Base-by-base conservation (phyloP, 495 filamentous ascomycete species). In the Xylaria grammica region DNA sequence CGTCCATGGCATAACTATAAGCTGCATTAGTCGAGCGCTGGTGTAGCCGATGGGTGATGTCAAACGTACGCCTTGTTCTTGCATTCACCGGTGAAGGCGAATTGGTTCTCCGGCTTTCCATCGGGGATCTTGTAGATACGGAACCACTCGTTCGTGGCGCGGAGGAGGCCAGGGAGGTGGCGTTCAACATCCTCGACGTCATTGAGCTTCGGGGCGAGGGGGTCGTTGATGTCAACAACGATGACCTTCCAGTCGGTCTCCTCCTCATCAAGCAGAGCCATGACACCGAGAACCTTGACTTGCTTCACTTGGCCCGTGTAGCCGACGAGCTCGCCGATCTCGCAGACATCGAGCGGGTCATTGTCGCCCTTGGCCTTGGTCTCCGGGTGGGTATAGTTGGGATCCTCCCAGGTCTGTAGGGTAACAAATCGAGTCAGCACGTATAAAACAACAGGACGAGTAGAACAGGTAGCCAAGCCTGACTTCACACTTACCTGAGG, bases 181-280 rank as follows among this genome's bases (percentile, higher is more conserved):
- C 94, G 89, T 86, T 98, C 96, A 62, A 99, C 94, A 79, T 99
- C 96, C 86, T 98, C 96, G 71, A 99, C 90, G 79, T 98, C 94
- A 81, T 99, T 93, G 71, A 99, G 92, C 86, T 97, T 97, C 66
- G 91, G 78, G 54, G 96, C 96, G 60, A 99, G 84, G 69, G 96
- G 95, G 82, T 98, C 96, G 79, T 98, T 97, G 77, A 97, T 81
- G 77, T 99, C 94, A 76, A 99, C 95, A 81, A 97, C 95, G 71
- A 99, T 97, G 80, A 98, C 91, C 89, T 99, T 99, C 96, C 96
- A 99, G 86, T 99, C 96, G 66, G 96, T 99, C 88, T 99, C 96
- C 78, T 94, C 96, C 85, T 99, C 96, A 73, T 99, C 96, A 48
- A 99, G 89, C 68, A 99, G 88, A 65, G 96, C 96, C 96, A 99